Conservation (phyloP, 2,329 filamentous ascomycete species). For the Phialemoniopsis sp. region DNA sequence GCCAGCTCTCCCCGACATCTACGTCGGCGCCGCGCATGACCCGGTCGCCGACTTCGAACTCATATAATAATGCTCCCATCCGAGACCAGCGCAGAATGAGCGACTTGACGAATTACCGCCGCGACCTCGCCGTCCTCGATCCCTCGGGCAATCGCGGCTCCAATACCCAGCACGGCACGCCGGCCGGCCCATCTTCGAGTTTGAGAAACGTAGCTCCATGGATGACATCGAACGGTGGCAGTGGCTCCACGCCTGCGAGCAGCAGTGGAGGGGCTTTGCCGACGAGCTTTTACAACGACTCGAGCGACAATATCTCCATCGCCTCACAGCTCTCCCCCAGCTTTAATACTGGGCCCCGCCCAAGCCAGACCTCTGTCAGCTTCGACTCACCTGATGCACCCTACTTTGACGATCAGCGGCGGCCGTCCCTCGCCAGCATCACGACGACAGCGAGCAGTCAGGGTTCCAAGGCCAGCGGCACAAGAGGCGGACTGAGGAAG, state of each 20-base stretch:
- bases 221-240: slow-evolving; percentile 41
- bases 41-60: slow-evolving; percentile 36
- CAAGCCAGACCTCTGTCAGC: slow-evolving; percentile 41
- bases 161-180: slow-evolving; percentile 55
- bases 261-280: slow-evolving; percentile 24
- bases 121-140: slow-evolving; percentile 67
- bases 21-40: slow-evolving; percentile 36
- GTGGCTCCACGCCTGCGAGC: slow-evolving; percentile 27
- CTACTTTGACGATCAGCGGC: slow-evolving; percentile 67
- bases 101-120: slow-evolving; percentile 67
- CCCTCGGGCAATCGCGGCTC: slow-evolving; percentile 52
- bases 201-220: slow-evolving; percentile 55
- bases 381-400: slow-evolving; percentile 59
- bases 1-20: slow-evolving; percentile 46
- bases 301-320: slow-evolving; percentile 62
- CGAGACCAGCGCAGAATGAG: slow-evolving; percentile 51
- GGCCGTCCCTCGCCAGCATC: slow-evolving; percentile 84
- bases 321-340: slow-evolving; percentile 67
- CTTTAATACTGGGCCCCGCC: slow-evolving; percentile 46
- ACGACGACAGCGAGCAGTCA: slow-evolving; percentile 78
- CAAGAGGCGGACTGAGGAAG: slow-evolving; percentile 72
- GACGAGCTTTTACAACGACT: slow-evolving; percentile 71
- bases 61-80: slow-evolving; percentile 36
- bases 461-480: slow-evolving; percentile 71
- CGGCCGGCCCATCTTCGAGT: slow-evolving; percentile 37